phyloP scores from a whole-genome alignment of 1,284 basidiomycete species.

The Papiliotrema fonsecae region DNA sequence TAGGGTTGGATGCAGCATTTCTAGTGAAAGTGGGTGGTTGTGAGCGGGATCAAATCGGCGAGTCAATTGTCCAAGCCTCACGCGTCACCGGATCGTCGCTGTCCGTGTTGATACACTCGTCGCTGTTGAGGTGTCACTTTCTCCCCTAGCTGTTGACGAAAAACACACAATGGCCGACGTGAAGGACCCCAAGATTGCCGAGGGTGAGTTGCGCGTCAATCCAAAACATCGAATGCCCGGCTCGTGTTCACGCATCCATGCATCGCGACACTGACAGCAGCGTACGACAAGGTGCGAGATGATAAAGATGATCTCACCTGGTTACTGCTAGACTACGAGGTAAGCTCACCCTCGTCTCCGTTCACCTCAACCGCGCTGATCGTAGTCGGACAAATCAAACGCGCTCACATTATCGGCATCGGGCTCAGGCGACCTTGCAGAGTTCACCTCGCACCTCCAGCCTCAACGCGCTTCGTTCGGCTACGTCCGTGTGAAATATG shows the following conservation, averaged over 20 bases:
- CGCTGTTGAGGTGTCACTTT: no score
- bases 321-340: conserved; percentile 81
- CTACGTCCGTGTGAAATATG: conserved; percentile 74
- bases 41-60: no score
- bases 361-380: neutral
- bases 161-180: conserved; percentile 93
- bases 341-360: conserved; percentile 40
- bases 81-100: no score
- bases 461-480: conserved; percentile 73
- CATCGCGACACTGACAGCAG: conserved; percentile 47
- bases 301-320: conserved; percentile 80
- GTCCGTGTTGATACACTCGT: no score
- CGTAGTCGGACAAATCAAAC: conserved; percentile 72
- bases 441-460: conserved; percentile 68
- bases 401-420: conserved; percentile 69
- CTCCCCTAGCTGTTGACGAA: no score
- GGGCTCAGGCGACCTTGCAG: conserved; percentile 69
- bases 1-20: no score
- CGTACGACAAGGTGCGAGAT: conserved; percentile 75
- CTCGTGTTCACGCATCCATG: neutral
- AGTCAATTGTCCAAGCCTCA: no score
- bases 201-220: conserved; percentile 55
- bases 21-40: no score
- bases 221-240: conserved; percentile 3
- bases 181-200: conserved; percentile 66